These are phyloP conservation scores for Boletus smithii DNA, from an alignment of 1,284 basidiomycete genomes.

Conservation along the genomic window DNA sequence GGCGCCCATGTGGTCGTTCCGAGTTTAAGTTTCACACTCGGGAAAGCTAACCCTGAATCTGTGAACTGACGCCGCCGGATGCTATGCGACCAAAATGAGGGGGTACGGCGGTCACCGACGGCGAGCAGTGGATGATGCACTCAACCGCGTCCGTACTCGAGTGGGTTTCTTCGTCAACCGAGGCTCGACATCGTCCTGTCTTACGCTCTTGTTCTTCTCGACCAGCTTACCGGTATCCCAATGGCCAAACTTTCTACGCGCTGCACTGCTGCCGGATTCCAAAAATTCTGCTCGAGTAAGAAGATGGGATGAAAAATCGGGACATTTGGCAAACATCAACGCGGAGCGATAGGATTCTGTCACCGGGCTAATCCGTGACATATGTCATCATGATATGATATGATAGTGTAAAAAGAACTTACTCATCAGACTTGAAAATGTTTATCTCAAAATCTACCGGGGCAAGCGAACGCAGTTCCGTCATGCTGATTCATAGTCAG, in stretches of 20 bases:
- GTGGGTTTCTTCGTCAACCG: conserved; percentile 31
- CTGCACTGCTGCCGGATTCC: conserved; percentile 74
- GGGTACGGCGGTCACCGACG: conserved; percentile 25
- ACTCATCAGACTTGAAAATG: conserved; percentile 74
- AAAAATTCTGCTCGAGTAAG: conserved; percentile 80
- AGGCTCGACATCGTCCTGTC: conserved; percentile 25
- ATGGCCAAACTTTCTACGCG: conserved; percentile 62
- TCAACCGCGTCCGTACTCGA: conserved; percentile 25
- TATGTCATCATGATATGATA: conserved; percentile 9
- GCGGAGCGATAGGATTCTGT: conserved; percentile 72
- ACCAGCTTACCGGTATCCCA: conserved; percentile 36
- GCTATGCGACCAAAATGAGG: conserved; percentile 5
- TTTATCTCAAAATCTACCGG: conserved; percentile 73
- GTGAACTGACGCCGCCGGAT: conserved; percentile 8
- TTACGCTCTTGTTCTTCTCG: conserved; percentile 24
- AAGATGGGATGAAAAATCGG: conserved; percentile 48
- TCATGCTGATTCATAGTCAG: conserved; percentile 40
- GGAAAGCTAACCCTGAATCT: conserved; percentile 23
- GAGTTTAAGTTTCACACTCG: conserved; percentile 7
- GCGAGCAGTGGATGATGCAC: conserved; percentile 20
- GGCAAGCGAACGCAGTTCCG: conserved; percentile 75
- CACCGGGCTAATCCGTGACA: conserved; percentile 53
- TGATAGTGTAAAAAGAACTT: conserved; percentile 33
- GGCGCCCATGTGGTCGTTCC: not conserved
- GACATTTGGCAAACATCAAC: conserved; percentile 51